Base-by-base conservation (phyloP, 345 rosid species). In the Eucalyptus melliodora region DNA sequence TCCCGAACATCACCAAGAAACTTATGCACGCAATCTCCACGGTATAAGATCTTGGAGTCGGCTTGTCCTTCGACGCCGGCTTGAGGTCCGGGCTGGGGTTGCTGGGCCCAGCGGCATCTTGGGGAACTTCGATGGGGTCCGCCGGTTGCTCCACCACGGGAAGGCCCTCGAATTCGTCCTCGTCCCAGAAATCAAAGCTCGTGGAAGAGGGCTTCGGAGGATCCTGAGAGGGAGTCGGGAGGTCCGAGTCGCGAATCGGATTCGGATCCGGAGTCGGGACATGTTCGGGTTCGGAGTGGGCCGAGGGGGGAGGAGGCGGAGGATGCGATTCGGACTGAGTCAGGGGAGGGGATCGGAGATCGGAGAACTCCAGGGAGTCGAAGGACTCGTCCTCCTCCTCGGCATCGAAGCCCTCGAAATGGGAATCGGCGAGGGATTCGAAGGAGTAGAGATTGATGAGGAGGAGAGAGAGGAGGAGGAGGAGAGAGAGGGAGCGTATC, bases 381-480 rank as follows among this genome's bases (percentile, higher is more conserved):
- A 94, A 95, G 72, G 94, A 96, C 19, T 72, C 90, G 89, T 77
- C 92, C 9, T 91, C 92, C 45, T 97, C 99, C 62, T 96, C 98
- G 47, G 95, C 98, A n/a, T 97, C 99, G 86, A 97, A 97, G 17
- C 99, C 99, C 94, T 97, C 99, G 91, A 97, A 97, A 92, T 97
- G 98, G 53, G 99, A 96, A 91, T 94, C 91, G 91, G 90, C 90
- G 53, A 90, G 91, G 37, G 44, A 80, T 82, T 72, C 47, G 85
- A 59, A 51, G 80, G 89, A 88, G 88, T 91, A 89, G 62, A 88
- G 90, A 91, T 89, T 40, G 86, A 93, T 49, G 21, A 90, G 86
- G 86, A 92, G 89, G 87, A 89, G 62, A 0, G 62, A 56, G 62
- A 56, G 56, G 92, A 95, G 87, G 37, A 85, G 37, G 86, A n/a